A percentile compares a stretch with the other conserved stretches of the same genome.
Conservation (phyloP, 768 basidiomycete genomes). For the Rhizopogon vinicolor region DNA sequence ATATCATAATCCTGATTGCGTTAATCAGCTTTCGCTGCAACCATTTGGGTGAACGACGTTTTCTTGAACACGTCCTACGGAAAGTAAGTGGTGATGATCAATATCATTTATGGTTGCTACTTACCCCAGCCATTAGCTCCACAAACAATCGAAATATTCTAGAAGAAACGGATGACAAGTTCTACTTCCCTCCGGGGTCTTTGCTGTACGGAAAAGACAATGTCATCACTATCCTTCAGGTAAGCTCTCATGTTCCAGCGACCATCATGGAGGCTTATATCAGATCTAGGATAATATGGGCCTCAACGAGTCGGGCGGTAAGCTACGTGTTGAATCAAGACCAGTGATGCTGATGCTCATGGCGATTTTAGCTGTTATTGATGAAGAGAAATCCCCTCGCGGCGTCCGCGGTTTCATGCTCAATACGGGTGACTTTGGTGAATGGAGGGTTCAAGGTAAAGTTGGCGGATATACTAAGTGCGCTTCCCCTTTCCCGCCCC, state of each 20-base stretch:
- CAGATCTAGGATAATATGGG: conserved; percentile 71
- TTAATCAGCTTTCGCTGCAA: conserved; percentile 64
- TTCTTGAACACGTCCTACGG: conserved; percentile 73
- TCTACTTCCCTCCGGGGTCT: conserved; percentile 54
- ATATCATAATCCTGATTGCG: neutral
- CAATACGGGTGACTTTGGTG: conserved; percentile 51
- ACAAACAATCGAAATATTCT: conserved; percentile 58
- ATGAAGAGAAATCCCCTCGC: conserved; percentile 67
- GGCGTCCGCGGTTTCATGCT: conserved; percentile 76
- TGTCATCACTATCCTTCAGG: conserved; percentile 75
- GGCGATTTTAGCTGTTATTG: conserved; percentile 30
- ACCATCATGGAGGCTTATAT: neutral
- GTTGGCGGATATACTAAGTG: conserved; percentile 66
- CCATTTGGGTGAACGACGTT: conserved; percentile 72
- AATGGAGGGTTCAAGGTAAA: conserved; percentile 76
- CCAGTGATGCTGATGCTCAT: conserved; percentile 1
- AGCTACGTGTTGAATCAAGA: conserved; percentile 7
- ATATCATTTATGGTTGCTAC: neutral
- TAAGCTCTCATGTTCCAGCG: conserved; percentile 18
- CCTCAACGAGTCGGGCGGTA: conserved; percentile 57
- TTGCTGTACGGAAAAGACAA: conserved; percentile 55
- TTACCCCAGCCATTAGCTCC: conserved; percentile 38
- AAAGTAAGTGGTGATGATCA: conserved; percentile 44
- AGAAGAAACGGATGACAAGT: conserved; percentile 66
- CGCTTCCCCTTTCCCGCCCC: conserved; percentile 13